These are phyloP conservation scores for Choanephora cucurbitarum DNA, from an alignment of 371 early-diverging fungal species.

Conservation along the genomic window DNA sequence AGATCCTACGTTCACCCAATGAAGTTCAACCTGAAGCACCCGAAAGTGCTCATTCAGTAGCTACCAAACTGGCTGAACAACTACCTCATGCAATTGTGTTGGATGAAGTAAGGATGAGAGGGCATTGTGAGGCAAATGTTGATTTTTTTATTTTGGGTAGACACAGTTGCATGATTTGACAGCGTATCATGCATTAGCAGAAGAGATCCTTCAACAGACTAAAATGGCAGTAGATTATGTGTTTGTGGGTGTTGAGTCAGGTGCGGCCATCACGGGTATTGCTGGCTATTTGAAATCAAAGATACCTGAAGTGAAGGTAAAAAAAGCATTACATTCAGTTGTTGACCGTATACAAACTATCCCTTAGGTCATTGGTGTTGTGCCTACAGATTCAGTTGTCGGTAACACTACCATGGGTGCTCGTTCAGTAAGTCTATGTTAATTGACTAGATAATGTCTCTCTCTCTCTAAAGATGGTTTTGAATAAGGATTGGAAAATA, in stretches of 20 bases:
- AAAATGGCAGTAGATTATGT: constrained; percentile 60
- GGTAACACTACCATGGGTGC: constrained; percentile 13
- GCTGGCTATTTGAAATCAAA: constrained; percentile 57
- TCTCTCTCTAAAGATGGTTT: too few relatives aligned
- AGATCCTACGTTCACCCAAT: constrained; percentile 76
- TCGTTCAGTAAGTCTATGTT: constrained; percentile 8
- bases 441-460: too few relatives aligned
- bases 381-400: constrained; percentile 67
- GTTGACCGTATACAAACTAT: background rate
- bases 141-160: too few relatives aligned
- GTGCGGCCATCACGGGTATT: constrained; percentile 65
- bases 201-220: constrained; percentile 69
- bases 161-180: constrained; percentile 21
- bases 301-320: constrained; percentile 58
- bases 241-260: constrained; percentile 77
- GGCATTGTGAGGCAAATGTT: background rate
- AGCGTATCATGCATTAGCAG: constrained; percentile 53
- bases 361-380: constrained; percentile 65
- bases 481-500: constrained; percentile 69
- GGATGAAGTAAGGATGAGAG: constrained; percentile 59
- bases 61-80: constrained; percentile 62
- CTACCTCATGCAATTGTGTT: constrained; percentile 60
- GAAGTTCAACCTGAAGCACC: constrained; percentile 73
- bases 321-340: background rate
- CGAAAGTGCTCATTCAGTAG: constrained; percentile 71